These are phyloP conservation scores for Fusarium veterinarium DNA, from an alignment of 2,329 filamentous ascomycete species.

Conservation along the genomic window DNA sequence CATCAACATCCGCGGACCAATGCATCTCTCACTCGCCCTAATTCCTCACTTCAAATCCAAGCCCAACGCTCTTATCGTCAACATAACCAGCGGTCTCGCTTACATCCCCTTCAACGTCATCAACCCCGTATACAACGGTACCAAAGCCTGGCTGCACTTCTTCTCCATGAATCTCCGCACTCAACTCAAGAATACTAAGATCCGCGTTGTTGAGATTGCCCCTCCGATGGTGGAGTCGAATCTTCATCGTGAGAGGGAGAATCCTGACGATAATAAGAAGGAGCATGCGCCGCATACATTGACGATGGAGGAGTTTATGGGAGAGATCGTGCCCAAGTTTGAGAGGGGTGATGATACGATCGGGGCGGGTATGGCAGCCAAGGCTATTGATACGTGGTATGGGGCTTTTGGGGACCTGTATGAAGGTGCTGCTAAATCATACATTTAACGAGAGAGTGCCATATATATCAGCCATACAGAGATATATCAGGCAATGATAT, in stretches of 20 bases:
- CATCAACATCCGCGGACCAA: constrained; percentile 68
- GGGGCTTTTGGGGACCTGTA: constrained; percentile 49
- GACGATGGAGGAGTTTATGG: constrained; percentile 65
- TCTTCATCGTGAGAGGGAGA: constrained; percentile 64
- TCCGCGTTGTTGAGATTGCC: constrained; percentile 66
- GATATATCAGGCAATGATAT: too few species aligned
- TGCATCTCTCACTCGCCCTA: constrained; percentile 64
- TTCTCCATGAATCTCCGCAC: constrained; percentile 66
- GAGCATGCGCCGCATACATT: constrained; percentile 57
- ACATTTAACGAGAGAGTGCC: not conserved
- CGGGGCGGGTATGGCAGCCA: constrained; percentile 55
- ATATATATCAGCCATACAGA: too few species aligned
- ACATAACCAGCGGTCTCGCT: constrained; percentile 65
- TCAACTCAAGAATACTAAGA: constrained; percentile 56
- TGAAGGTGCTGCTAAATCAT: constrained; percentile 12
- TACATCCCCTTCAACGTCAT: constrained; percentile 64
- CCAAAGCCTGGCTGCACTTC: constrained; percentile 69
- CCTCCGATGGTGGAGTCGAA: constrained; percentile 66
- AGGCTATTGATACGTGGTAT: constrained; percentile 59
- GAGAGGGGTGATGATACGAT: constrained; percentile 62
- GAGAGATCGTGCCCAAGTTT: constrained; percentile 57
- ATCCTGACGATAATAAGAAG: constrained; percentile 71
- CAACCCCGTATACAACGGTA: constrained; percentile 70
- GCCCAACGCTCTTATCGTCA: constrained; percentile 59
- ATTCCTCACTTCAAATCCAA: constrained; percentile 61